phyloP scores from a whole-genome alignment of 768 basidiomycete species.

The Tephrocybe sp. region DNA sequence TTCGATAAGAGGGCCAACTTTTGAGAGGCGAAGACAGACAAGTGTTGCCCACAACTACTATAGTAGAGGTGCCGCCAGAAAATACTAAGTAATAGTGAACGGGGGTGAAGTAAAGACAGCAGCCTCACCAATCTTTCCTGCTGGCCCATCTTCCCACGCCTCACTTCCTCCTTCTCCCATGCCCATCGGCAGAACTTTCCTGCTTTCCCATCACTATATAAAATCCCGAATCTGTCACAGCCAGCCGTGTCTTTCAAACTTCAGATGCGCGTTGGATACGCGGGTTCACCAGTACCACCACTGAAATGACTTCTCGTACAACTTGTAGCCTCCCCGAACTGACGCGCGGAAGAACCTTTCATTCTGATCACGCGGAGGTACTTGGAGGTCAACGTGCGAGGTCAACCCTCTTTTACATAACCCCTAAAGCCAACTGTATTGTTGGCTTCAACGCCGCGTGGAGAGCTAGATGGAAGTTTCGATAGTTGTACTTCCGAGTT shows the following conservation, averaged over 20 bases:
- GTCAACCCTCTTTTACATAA: slow-evolving; percentile 9
- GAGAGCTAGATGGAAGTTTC: slow-evolving; percentile 3
- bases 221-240: slow-evolving; percentile 12
- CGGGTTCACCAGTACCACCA: no score
- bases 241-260: neutral
- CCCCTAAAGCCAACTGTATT: slow-evolving; percentile 1
- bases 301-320: no score
- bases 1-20: slow-evolving; percentile 21
- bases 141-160: slow-evolving; percentile 38
- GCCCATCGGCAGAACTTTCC: slow-evolving; percentile 26
- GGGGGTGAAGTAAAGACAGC: slow-evolving; percentile 34
- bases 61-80: slow-evolving; percentile 50
- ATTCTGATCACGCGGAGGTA: neutral
- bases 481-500: neutral
- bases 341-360: neutral
- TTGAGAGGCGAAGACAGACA: slow-evolving; percentile 31
- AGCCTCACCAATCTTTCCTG: slow-evolving; percentile 29
- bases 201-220: slow-evolving; percentile 20
- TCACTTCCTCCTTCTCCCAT: slow-evolving; percentile 23
- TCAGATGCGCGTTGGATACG: no score
- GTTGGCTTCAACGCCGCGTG: slow-evolving; percentile 9
- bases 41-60: slow-evolving; percentile 53
- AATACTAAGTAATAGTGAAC: slow-evolving; percentile 54
- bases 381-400: slow-evolving; percentile 7
- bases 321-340: no score